phyloP scores from a whole-genome alignment of 345 rosid genomes.

The Linum trigynum region DNA sequence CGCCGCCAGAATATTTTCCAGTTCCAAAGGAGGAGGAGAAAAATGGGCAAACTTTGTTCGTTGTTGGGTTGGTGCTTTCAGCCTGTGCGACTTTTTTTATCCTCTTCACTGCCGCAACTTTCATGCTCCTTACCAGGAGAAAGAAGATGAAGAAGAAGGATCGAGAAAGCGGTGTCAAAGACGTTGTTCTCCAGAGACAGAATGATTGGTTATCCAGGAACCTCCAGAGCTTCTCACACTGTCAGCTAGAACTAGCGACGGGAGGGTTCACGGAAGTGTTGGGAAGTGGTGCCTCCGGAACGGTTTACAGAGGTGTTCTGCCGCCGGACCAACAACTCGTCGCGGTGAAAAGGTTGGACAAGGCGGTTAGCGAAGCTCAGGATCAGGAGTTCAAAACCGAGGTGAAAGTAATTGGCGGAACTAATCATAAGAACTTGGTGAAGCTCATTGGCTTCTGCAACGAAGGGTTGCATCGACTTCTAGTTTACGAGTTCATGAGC shows the following conservation, averaged over 20 bases:
- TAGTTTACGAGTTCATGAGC: conserved; percentile 32
- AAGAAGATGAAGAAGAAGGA: not conserved
- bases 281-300: conserved; percentile 36
- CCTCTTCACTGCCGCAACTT: conserved; percentile 2
- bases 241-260: conserved; percentile 29
- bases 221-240: conserved; percentile 19
- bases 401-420: conserved; percentile 25
- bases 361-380: not conserved
- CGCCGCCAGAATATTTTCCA: not conserved
- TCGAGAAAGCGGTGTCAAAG: too few relatives aligned
- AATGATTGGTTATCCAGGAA: not conserved
- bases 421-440: conserved; percentile 38
- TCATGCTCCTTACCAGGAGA: conserved; percentile 1
- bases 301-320: conserved; percentile 31
- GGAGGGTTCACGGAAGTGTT: conserved; percentile 26
- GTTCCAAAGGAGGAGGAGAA: conserved; percentile 7
- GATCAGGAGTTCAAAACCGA: conserved; percentile 32
- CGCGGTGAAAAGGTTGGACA: conserved; percentile 29
- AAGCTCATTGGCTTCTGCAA: conserved; percentile 29
- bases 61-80: conserved; percentile 18
- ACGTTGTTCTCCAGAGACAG: not conserved
- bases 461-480: conserved; percentile 23
- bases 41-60: conserved; percentile 5
- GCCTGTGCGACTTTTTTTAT: conserved; percentile 25
- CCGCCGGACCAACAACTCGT: not conserved